Base-by-base conservation (phyloP, 352 stramenopile genomes). In the Phytophthora vignae region DNA sequence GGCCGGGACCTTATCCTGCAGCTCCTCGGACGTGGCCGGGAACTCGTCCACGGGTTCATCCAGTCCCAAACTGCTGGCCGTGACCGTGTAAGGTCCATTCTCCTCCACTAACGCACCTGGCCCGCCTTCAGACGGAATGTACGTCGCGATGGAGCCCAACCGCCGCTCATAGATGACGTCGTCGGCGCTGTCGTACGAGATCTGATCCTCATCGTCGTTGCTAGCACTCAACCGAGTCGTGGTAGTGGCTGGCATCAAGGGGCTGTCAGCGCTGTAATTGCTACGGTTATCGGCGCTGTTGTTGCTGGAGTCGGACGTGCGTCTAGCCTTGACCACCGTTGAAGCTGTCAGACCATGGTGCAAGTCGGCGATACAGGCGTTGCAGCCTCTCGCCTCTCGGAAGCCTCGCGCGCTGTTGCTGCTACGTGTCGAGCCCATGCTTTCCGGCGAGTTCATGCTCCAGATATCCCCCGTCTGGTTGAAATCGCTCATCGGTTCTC, bases 1-100 rank as follows among this genome's bases (percentile, higher is more conserved):
- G 29, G 62, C 64, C 8, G 74, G 74, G 29, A 82, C 79, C 42
- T 68, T 76, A 29, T 82, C 74, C 59, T 82, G 71, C 19, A 82
- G 50, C 29, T 82, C 74, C 17, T 82, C 74, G 12, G 63, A 61
- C 19, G 63, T 64, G 31, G 76, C 64, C 9, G 67, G 60, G 55
- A 76, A 81, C 21, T 79, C 64, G 17, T 84, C 69, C 33, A 67
- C 55, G 10, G 67, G 60, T 71, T 82, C 71, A 38, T 77, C 42
- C 12, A 69, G 49, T 5, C 71, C 71, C 10, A 71, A 11, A 3
- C 4, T 63, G 33, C 73, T 78, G 15, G 57, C 19, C n/a, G 59
- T 68, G 19, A 68, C 77, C 36, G 29, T 36, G 29, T 36, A 36
- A 36, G 53, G 60, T 10, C 57, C 64, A 31, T 65, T 58, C 22